Conservation (phyloP, 495 filamentous ascomycete genomes). For the Neurospora sp. region DNA sequence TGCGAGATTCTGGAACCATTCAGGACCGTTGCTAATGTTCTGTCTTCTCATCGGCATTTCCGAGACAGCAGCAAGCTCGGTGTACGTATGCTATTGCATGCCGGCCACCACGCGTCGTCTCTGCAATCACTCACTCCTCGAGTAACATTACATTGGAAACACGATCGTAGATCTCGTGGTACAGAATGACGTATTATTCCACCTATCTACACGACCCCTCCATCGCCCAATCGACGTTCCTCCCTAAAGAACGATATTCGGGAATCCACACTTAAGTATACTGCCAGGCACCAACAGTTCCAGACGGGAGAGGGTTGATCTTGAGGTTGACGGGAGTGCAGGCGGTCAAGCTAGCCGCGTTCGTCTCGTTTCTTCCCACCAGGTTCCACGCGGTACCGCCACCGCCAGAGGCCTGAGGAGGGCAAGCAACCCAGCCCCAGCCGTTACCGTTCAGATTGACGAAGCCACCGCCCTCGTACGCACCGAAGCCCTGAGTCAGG, state of each 20-base stretch:
- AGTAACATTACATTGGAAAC: neutral
- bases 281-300: conserved; percentile 21
- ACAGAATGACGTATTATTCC: neutral
- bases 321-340: conserved; percentile 21
- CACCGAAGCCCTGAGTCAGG: conserved; percentile 29
- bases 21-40: neutral
- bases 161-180: neutral
- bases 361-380: conserved; percentile 23
- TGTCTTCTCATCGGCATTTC: neutral
- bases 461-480: conserved; percentile 24
- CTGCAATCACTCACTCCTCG: neutral
- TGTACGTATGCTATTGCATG: neutral
- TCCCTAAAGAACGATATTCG: neutral
- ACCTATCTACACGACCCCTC: neutral
- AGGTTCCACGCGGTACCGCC: conserved; percentile 19
- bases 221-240: neutral
- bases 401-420: conserved; percentile 15
- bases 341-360: conserved; percentile 9
- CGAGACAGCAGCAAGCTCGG: neutral
- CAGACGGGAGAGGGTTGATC: conserved; percentile 13
- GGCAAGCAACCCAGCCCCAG: conserved; percentile 28
- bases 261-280: conserved; percentile 13
- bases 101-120: neutral
- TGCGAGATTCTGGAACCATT: neutral
- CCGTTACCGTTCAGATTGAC: conserved; percentile 26